Evolutionary conservation across 371 early-diverging fungal genomes (phyloP).

Genomic region (Blakeslea trispora): DNA sequence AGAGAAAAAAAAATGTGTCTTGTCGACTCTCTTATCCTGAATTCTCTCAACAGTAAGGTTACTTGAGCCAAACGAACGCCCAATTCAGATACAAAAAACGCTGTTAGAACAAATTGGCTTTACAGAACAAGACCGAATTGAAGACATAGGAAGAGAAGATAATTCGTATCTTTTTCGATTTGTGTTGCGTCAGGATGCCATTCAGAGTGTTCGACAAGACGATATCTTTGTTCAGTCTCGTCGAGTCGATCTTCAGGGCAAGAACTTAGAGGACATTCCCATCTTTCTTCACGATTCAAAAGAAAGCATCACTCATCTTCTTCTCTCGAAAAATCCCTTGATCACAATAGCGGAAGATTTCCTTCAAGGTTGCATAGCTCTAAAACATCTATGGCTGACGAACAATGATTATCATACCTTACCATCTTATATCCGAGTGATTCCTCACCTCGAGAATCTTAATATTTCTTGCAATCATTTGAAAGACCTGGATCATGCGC

Average conservation of each 20-base stretch:
- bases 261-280: conserved; percentile 73
- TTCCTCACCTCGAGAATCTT: conserved; percentile 62
- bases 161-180: conserved; percentile 83
- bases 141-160: conserved; percentile 81
- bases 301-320: conserved; percentile 63
- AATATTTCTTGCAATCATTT: conserved; percentile 81
- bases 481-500: conserved; percentile 55
- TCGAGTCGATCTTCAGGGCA: conserved; percentile 59
- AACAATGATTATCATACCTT: conserved; percentile 66
- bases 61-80: conserved; percentile 67
- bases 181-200: conserved; percentile 66
- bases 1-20: not conserved
- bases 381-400: conserved; percentile 71
- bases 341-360: conserved; percentile 77
- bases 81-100: conserved; percentile 69
- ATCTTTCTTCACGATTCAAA: conserved; percentile 70
- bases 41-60: conserved; percentile 66
- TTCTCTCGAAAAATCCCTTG: conserved; percentile 73
- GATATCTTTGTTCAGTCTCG: conserved; percentile 34
- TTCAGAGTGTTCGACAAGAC: conserved; percentile 47
- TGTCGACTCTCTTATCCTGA: too few species aligned
- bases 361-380: conserved; percentile 63
- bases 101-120: conserved; percentile 79
- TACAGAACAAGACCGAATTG: conserved; percentile 73
- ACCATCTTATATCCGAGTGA: conserved; percentile 60